Conservation (phyloP, 225 moss, liverwort and hornwort genomes). For the Asterella californica region DNA sequence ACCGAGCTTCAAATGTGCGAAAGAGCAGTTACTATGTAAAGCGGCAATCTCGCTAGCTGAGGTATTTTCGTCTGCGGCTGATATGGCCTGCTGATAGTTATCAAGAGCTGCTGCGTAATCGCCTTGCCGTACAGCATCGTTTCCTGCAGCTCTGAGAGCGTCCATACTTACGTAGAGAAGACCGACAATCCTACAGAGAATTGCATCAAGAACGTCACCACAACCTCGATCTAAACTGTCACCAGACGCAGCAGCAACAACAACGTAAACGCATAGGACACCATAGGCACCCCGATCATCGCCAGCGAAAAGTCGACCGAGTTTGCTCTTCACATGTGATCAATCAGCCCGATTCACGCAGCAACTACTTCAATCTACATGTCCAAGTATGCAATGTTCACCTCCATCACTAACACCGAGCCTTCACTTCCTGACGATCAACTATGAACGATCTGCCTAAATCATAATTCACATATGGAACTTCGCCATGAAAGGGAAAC, state of each 20-base stretch:
- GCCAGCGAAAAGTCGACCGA: neutral
- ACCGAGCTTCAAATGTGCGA: conserved; percentile 65
- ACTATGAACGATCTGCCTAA: neutral
- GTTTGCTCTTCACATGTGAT: neutral
- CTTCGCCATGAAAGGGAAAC: neutral
- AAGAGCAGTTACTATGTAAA: conserved; percentile 81
- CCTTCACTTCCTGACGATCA: neutral
- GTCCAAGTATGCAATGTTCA: neutral
- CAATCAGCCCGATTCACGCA: neutral
- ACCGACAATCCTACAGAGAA: neutral
- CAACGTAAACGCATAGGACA: neutral
- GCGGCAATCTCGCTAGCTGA: conserved; percentile 40
- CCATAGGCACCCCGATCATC: neutral
- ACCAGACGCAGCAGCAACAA: neutral
- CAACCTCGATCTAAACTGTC: neutral
- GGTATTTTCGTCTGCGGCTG: conserved; percentile 31
- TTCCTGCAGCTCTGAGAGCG: conserved; percentile 81
- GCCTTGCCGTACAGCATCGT: conserved; percentile 73
- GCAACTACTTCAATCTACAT: neutral
- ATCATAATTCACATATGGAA: neutral
- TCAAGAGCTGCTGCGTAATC: conserved; percentile 60
- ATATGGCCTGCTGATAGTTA: conserved; percentile 63
- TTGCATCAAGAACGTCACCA: neutral
- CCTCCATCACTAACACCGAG: neutral
- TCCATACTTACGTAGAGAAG: conserved; percentile 46